Conservation (phyloP, 257 asterid species). For the Misopates orontium region DNA sequence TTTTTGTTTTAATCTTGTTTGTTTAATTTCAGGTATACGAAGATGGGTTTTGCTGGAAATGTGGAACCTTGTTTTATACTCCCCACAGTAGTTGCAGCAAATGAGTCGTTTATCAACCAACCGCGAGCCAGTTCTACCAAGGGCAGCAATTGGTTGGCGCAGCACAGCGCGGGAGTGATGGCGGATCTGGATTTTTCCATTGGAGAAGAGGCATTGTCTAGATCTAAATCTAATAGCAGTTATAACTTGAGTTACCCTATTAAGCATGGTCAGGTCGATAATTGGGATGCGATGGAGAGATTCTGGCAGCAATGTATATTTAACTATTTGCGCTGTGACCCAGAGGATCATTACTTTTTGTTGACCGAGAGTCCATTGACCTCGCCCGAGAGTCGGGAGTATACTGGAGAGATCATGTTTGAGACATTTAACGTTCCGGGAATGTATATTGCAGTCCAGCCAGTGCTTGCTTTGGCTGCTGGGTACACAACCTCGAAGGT, state of each 20-base stretch:
- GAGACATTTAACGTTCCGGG: slow-evolving; percentile 95
- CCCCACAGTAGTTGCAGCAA: slow-evolving; percentile 83
- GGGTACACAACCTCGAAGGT: slow-evolving; percentile 97
- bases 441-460: slow-evolving; percentile 91
- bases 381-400: slow-evolving; percentile 94
- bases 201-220: slow-evolving; percentile 84
- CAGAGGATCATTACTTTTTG: slow-evolving; percentile 93
- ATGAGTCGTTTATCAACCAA: slow-evolving; percentile 78
- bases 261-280: slow-evolving; percentile 83
- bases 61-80: slow-evolving; percentile 84
- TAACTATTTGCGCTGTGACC: slow-evolving; percentile 85
- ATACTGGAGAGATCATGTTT: slow-evolving; percentile 94
- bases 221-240: slow-evolving; percentile 62
- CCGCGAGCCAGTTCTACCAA: slow-evolving; percentile 55
- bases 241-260: slow-evolving; percentile 78
- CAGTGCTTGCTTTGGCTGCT: slow-evolving; percentile 98
- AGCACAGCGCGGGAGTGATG: slow-evolving; percentile 93
- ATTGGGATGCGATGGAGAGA: slow-evolving; percentile 98
- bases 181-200: slow-evolving; percentile 92
- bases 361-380: slow-evolving; percentile 93
- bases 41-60: slow-evolving; percentile 97
- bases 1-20: not conserved
- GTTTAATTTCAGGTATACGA: slow-evolving; percentile 61
- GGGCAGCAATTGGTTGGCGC: slow-evolving; percentile 76
- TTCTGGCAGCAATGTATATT: slow-evolving; percentile 97